Evolutionary conservation across 257 asterid genomes (phyloP).

Genomic region (Penstemon eatonii): DNA sequence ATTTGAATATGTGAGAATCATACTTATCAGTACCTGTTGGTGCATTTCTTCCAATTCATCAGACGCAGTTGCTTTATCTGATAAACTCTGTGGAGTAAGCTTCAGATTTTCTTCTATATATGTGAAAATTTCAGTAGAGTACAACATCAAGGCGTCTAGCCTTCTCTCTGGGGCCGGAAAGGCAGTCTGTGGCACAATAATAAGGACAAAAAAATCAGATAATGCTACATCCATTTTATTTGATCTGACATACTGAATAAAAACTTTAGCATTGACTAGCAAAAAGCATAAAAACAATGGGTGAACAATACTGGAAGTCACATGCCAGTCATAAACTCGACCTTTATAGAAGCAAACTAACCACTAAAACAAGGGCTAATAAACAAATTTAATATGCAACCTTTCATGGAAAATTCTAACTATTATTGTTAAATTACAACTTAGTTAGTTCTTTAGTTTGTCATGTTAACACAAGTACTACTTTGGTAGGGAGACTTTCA

Average conservation of each 20-base stretch:
- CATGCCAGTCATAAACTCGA: slow-evolving; percentile 12
- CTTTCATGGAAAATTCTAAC: not conserved
- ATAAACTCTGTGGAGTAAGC: slow-evolving; percentile 86
- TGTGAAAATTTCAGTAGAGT: slow-evolving; percentile 68
- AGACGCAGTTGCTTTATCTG: slow-evolving; percentile 82
- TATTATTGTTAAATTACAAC: not conserved
- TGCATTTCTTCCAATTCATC: slow-evolving; percentile 96
- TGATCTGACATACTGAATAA: slow-evolving; percentile 3
- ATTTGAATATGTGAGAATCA: slow-evolving; percentile 24
- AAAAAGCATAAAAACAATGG: slow-evolving; percentile 14
- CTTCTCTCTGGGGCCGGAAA: slow-evolving; percentile 88
- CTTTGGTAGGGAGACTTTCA: not conserved
- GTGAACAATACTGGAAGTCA: slow-evolving; percentile 7
- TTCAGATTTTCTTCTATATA: slow-evolving; percentile 86
- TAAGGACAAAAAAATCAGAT: slow-evolving; percentile 24
- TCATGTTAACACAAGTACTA: not conserved
- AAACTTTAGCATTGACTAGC: slow-evolving; percentile 8
- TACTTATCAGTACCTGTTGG: slow-evolving; percentile 64
- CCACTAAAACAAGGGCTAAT: not conserved
- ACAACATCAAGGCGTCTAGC: slow-evolving; percentile 78
- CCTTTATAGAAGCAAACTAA: slow-evolving; percentile 4
- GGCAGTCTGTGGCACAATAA: slow-evolving; percentile 60
- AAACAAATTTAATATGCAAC: not conserved
- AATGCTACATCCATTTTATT: slow-evolving; percentile 20
- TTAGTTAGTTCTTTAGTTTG: not conserved